Evolutionary conservation across 768 basidiomycete species (phyloP).

Genomic region (Trametopsis cervina): DNA sequence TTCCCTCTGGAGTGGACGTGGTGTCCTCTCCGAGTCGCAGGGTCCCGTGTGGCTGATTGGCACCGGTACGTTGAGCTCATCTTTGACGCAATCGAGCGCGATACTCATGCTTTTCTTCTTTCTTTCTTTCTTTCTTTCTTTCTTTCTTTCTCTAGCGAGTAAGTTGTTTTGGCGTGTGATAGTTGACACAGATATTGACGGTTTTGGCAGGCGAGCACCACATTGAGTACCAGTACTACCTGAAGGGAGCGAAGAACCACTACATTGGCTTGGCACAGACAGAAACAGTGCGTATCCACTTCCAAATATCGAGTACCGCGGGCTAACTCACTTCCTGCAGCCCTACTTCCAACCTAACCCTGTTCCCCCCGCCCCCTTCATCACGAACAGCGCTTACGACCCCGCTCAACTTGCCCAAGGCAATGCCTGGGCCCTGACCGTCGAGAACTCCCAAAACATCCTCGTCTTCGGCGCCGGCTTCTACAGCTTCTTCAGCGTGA

Average conservation of each 20-base stretch:
- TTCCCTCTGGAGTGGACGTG: constrained; percentile 56
- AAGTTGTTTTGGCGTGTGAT: neutral
- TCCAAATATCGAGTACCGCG: neutral
- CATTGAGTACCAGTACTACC: constrained; percentile 58
- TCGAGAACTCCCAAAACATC: constrained; percentile 47
- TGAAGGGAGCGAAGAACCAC: constrained; percentile 58
- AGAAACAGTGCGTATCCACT: constrained; percentile 30
- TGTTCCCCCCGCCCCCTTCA: constrained; percentile 49
- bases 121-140: neutral
- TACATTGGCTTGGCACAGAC: constrained; percentile 71
- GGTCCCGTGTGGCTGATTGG: constrained; percentile 83
- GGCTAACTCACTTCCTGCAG: constrained; percentile 23
- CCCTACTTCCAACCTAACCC: constrained; percentile 66
- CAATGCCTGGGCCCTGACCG: constrained; percentile 51
- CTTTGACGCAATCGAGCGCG: neutral
- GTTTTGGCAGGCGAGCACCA: too few relatives aligned
- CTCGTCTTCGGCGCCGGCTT: constrained; percentile 65
- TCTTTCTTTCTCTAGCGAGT: neutral
- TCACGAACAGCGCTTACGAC: constrained; percentile 39
- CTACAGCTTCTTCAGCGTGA: constrained; percentile 60
- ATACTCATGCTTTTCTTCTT: neutral
- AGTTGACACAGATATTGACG: too few relatives aligned
- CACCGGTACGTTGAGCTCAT: constrained; percentile 32
- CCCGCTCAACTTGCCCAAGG: constrained; percentile 34
- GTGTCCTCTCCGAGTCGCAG: constrained; percentile 63